A percentile compares a stretch with the other conserved stretches of the same genome.
Evolutionary conservation across 2,329 filamentous ascomycete genomes (phyloP).

Genomic region (Colletotrichum spinosum): DNA sequence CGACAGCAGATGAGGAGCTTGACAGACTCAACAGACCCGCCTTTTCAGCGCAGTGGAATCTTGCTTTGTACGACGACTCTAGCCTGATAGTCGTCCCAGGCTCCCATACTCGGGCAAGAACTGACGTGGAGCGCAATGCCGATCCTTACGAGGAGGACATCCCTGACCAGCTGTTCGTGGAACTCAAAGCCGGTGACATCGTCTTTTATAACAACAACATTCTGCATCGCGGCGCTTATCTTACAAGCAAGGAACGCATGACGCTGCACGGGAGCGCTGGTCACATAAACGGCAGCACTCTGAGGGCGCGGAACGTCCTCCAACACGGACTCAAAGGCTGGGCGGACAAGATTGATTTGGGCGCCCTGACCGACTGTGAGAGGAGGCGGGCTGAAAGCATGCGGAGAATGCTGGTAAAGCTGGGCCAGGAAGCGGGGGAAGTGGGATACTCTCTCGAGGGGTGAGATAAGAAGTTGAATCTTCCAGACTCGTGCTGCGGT

Average conservation of each 20-base stretch:
- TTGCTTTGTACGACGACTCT: conserved; percentile 81
- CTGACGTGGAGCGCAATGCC: conserved; percentile 74
- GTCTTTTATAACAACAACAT: conserved; percentile 95
- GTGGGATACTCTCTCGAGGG: conserved; percentile 72
- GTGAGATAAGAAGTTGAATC: conserved; percentile 21
- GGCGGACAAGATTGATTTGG: conserved; percentile 71
- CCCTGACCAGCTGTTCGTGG: conserved; percentile 73
- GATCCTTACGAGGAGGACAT: conserved; percentile 72
- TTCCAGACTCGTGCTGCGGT: conserved; percentile 1
- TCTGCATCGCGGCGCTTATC: conserved; percentile 78
- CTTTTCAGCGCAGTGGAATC: conserved; percentile 88
- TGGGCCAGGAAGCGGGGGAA: conserved; percentile 70
- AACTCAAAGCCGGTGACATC: conserved; percentile 78
- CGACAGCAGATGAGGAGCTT: conserved; percentile 74
- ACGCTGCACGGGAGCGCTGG: conserved; percentile 81
- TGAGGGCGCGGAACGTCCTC: conserved; percentile 77
- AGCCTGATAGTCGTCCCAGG: conserved; percentile 83
- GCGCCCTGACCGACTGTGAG: conserved; percentile 54
- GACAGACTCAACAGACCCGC: conserved; percentile 69
- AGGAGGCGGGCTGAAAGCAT: conserved; percentile 70
- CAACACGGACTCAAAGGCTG: conserved; percentile 79
- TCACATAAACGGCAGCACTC: conserved; percentile 63
- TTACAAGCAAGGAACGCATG: conserved; percentile 68
- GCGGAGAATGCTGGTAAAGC: conserved; percentile 69
- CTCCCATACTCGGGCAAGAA: conserved; percentile 78